Base-by-base conservation (phyloP, 108 stramenopile genomes). In the Epithemia pelagica region DNA sequence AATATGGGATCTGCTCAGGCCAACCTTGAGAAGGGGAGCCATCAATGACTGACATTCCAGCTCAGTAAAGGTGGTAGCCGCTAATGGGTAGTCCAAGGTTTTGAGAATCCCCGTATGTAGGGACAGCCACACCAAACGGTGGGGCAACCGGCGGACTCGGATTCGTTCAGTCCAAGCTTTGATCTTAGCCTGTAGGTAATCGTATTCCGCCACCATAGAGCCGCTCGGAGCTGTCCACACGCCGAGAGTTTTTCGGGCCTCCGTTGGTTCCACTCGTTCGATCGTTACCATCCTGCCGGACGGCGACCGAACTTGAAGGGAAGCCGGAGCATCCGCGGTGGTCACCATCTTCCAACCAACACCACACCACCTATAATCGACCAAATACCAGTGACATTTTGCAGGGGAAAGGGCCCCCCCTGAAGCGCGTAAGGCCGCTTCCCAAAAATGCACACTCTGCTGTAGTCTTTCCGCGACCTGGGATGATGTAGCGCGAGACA, bases 331-430 rank as follows among this genome's bases (percentile, higher is more conserved):
- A 10, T 46, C 10, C 10, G 37, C 37, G 37, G 37, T 15, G 15
- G 37, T 10, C 15, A 10, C 10, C 26, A 28, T 28, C 21, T 15
- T 18, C 61, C 61, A 61, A 8, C 21, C 5, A 10, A 15, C 61
- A 29, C 29, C 27, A 21, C 21, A 10, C 62, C 62, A 69, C 19
- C 20, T 5, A 54, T 25, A 69, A 31, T 62, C 51, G 22, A 65
- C 54, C 2, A 71, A 25, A 30, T 71, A 65, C 64, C 70, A 71
- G 52, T 31, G 30, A 22, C 33, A 31, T 54, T 63, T 60, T 28
- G 23, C 58, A 57, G 67, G 54, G 28, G 19, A 46, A 52, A 63
- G 18, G 2, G 59, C 63, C n/a, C 62, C 69, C 10, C 69, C 69
- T 2, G 62, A 52, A 18, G 69, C 24, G 8, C 59, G 62, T 5